A percentile compares a stretch with the other conserved stretches of the same genome.
Evolutionary conservation across 2,329 filamentous ascomycete genomes (phyloP).

Genomic region (Talaromyces islandicus): DNA sequence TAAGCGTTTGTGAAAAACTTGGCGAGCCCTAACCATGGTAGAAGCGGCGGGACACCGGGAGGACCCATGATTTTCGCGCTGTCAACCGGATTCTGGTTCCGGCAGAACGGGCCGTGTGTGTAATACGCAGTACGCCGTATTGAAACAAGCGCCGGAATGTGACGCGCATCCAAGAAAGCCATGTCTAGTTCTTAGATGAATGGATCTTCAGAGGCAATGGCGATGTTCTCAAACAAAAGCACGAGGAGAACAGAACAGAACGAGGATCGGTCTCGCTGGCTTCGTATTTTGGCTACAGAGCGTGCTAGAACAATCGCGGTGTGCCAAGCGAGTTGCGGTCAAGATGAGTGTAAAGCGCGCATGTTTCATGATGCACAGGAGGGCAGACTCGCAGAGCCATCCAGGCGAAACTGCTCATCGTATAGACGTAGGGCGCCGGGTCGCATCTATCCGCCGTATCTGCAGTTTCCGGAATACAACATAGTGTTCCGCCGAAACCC

Average conservation of each 20-base stretch:
- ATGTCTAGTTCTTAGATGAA: not conserved
- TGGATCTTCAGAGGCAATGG: not conserved
- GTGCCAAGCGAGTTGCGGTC: not conserved
- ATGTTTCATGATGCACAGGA: conserved; percentile 8
- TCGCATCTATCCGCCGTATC: conserved; percentile 2
- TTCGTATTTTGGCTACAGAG: not conserved
- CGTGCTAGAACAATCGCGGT: not conserved
- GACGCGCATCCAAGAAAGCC: not conserved
- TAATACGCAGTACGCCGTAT: not conserved
- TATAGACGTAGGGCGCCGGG: not conserved
- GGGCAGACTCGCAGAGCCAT: not conserved
- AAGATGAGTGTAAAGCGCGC: not conserved
- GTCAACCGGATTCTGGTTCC: conserved; percentile 1
- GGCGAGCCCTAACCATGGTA: not conserved
- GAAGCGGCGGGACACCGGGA: not conserved
- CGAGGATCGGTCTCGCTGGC: not conserved
- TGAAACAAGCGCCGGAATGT: conserved; percentile 5
- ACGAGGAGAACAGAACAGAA: not conserved
- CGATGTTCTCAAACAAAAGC: not conserved
- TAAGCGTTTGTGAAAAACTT: not conserved
- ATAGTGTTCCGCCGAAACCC: conserved; percentile 6
- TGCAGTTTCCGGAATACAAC: conserved; percentile 5
- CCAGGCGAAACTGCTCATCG: conserved; percentile 1
- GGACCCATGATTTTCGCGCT: not conserved
- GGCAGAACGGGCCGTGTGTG: conserved; percentile 5